Evolutionary conservation across 169 alveolate genomes (phyloP), one percentile per base, ranked within the genome.

Genomic region (Cryptosporidium andersoni): DNA sequence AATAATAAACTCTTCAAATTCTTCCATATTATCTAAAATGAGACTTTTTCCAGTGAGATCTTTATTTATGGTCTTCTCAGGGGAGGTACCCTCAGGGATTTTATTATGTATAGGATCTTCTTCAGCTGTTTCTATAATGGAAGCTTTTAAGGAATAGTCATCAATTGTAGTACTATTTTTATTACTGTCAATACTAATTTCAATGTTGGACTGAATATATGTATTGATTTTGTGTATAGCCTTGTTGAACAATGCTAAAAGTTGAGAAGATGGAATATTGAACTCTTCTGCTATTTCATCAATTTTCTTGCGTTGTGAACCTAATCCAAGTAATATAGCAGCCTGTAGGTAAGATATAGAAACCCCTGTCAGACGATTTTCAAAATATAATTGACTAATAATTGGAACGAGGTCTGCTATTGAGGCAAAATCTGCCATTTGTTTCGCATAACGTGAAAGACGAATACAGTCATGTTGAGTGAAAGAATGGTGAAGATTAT

Each of bases 371-470:
- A 74, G 58, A 25, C 85, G 55, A n/a, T 74, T 74, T 43, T 74
- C 85, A 34, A 74, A 74, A 48, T 74, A 74, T 9, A 74, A 63
- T 55, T 74, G 85, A 25, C 85, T 74, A 55, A 74, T 74, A 2
- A 42, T 43, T 34, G 85, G 85, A 4, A 74, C 74, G 12, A 74
- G 40, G 48, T 74, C 85, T 25, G 85, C 55, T 14, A 74, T 60
- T n/a, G 85, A 74, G 2, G 85, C 43, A 25, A 55, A 74, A 60
- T 74, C 85, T 16, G 85, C 56, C 58, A 74, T 47, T 55, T 74
- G 85, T 74, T 60, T 74, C 12, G 85, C 85, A 49, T 74, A 74
- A 37, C 85, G 68, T 45, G 67, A 6, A n/a, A 74, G 67, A 74
- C 85, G 85, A 37, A 25, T n/a, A 36, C 85, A 74, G 37, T 74